Evolutionary conservation across 371 early-diverging fungal genomes (phyloP), one percentile per base, ranked within the genome.

Genomic region (Mucor indicus): DNA sequence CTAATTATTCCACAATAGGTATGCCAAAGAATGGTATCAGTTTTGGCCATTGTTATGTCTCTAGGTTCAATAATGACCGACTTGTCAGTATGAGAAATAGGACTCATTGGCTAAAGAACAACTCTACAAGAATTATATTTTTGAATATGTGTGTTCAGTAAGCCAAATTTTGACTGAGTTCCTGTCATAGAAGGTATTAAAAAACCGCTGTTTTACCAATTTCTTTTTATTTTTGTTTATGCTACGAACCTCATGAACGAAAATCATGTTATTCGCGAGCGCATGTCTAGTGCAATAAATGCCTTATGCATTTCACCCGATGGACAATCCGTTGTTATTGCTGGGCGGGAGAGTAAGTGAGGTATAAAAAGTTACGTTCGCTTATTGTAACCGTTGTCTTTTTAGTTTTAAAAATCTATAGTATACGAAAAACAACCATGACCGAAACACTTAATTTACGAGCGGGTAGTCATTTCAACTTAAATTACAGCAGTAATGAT

Each of bases 401-500:
- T 38, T 7, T 15, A 85, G 89, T 88, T 1, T 67, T 92, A 10
- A 90, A 85, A 69, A 76, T 90, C 11, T 53, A 90, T 13, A 56
- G 69, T 20, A 74, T 92, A 11, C 61, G 55, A 8, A 79, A 71
- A 11, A 50, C 53, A n/a, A 75, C 75, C 13, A 73, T 86, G 3
- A 71, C 66, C 13, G 90, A 91, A 51, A 48, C 62, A 8, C 45
- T 85, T 27, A 91, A 90, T 56, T 55, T 93, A 11, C 77, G 90
- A 49, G 76, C 81, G n/a, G 89, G 84, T 0, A 72, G 74, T 43
- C 70, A 75, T 27, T 55, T 81, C 44, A 85, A 77, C 47, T 44
- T 74, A 15, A 85, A 80, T 50, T 81, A 79, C 36, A 78, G 81
- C 53, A 82, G 82, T 48, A 90, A 80, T 50, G 94, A 93, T 62